Percentiles rank a stretch among this genome's conserved stretches.
Conservation (phyloP, 805 yeast species). For the Barnettozyma vustinii region DNA sequence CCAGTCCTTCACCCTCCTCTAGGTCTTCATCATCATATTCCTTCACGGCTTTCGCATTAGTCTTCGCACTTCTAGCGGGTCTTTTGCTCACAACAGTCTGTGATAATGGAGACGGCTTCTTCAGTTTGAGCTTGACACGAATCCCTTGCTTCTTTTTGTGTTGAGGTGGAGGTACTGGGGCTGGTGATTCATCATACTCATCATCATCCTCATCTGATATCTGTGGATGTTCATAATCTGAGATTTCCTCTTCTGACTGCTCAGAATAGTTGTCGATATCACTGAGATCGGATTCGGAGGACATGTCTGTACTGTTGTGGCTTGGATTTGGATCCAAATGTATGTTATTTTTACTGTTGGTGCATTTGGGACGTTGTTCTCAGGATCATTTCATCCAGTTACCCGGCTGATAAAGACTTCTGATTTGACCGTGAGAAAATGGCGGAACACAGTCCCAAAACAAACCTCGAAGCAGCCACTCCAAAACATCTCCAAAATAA, state of each 20-base stretch:
- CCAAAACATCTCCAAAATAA: neutral
- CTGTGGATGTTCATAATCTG: neutral
- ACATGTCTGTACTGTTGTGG: neutral
- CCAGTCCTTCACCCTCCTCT: conserved; percentile 13
- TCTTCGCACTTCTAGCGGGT: conserved; percentile 1
- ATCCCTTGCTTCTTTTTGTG: neutral
- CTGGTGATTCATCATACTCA: neutral
- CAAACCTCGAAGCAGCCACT: neutral
- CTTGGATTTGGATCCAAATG: neutral
- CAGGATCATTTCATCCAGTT: neutral
- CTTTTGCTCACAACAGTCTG: neutral
- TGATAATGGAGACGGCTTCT: neutral
- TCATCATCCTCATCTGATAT: conserved; percentile 2
- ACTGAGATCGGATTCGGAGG: conserved; percentile 7
- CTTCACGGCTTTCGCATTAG: conserved; percentile 12
- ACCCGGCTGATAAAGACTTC: neutral
- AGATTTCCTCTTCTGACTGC: conserved; percentile 2
- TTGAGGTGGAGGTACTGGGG: neutral
- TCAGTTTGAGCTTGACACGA: neutral
- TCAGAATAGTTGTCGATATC: conserved; percentile 3
- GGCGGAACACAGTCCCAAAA: conserved; percentile 2
- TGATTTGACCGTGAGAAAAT: conserved; percentile 5
- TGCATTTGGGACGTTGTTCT: neutral
- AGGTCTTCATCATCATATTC: conserved; percentile 20
- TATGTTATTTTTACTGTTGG: too few relatives aligned